Evolutionary conservation across 768 basidiomycete species (phyloP), one percentile per base, ranked within the genome.

Genomic region (Naganishia antarctica): DNA sequence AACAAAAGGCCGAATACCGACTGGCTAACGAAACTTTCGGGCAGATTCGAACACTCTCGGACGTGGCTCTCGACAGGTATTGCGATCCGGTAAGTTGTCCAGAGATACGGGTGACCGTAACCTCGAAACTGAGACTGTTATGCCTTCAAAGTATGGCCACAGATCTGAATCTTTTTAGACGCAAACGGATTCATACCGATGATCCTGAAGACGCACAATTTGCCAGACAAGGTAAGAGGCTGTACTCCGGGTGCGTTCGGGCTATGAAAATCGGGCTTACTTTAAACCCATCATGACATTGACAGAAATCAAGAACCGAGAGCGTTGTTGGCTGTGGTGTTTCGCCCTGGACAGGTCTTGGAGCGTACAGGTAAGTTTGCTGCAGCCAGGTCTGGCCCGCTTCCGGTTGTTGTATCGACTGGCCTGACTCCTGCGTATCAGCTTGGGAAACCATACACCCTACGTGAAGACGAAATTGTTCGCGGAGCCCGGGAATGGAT

Each of bases 381-480:
- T n/a, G 9, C n/a, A 3, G 88, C n/a, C 13, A 34, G 7, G n/a
- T 40, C 2, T 40, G 8, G 1, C 5, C 18, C 5, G 37, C 2
- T 12, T 11, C 9, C 21, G 18, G 21, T 5, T 5, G 7, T 6
- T 18, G 15, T 18, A n/a, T 45, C 18, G 57, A 18, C 46, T 31
- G 12, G 44, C 18, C 18, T 41, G 11, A 31, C 1, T 4, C 2
- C 2, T 7, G 34, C 12, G 31, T 37, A 31, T 41, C 23, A 91
- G 74, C 91, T 97, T 90, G 93, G 93, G 47, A 97, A 96, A 79
- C 94, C 94, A 3, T 86, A 89, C 73, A 85, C 87, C 2, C 86
- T 97, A 69, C 86, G 87, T 74, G 94, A 97, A 79, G 94, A 99
- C 76, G 91, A 83, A 71, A 89, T 97, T 73, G 90, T 97, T 70